Evolutionary conservation across 108 stramenopile genomes (phyloP), one percentile per base, ranked within the genome.

Genomic region (Conticribra weissflogii): DNA sequence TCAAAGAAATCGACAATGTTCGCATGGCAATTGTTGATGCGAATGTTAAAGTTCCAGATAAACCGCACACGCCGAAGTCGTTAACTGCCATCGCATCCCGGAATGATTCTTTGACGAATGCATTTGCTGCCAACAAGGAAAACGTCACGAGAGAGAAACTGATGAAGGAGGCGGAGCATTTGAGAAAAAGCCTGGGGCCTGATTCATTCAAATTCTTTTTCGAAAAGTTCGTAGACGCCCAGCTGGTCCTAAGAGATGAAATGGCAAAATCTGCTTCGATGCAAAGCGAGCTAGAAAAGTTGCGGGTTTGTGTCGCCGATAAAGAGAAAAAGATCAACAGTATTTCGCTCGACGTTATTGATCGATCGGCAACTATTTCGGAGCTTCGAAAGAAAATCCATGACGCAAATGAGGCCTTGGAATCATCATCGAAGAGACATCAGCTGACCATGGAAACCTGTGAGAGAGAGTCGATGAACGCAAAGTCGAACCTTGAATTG

Each of bases 1-100:
- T 79, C 59, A 67, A 67, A 17, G 78, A 79, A 53, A 62, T 79
- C 45, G 63, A 79, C 31, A 32, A 50, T 50, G 70, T 71, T 55
- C 49, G 66, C 28, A 36, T 61, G 54, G 67, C 49, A 21, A 41
- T 77, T 28, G 48, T 59, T 45, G 65, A 66, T 34, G 41, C 34
- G 44, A 50, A 18, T 47, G 47, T 19, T 59, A 27, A 12, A 2
- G n/a, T 48, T 21, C 12, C 36, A 41, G 5, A 41, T 41, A 29
- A 3, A n/a, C 54, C 25, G 17, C 64, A 12, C 30, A n/a, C 23
- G 0, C 34, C 29, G 0, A 49, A 30, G 14, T 9, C 21, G 4
- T 25, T 48, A 45, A 8, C 18, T 41, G 4, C 34, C 0, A 17
- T 23, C 14, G 8, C 24, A 3, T 33, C 24, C 9, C 22, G 15